Evolutionary conservation across 495 filamentous ascomycete genomes (phyloP).

Genomic region (Mytilinidion resinicola): DNA sequence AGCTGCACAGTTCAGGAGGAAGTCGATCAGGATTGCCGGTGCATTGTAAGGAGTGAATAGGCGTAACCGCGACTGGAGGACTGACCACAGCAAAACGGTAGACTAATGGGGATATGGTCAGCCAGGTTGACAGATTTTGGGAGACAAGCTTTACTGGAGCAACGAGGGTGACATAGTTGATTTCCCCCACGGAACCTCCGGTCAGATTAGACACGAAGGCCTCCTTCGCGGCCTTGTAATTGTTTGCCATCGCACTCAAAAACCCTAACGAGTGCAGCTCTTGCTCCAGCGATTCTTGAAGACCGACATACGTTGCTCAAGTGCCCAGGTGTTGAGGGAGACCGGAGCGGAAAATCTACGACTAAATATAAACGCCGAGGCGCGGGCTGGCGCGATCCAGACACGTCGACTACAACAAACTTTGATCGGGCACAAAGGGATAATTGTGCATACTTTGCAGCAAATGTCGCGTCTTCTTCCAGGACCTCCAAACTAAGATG

Average conservation of each 20-base stretch:
- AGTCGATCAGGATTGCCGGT: conserved; percentile 66
- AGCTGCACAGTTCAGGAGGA: conserved; percentile 75
- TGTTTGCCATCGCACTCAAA: not conserved
- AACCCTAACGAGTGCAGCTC: not conserved
- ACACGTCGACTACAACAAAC: too few relatives aligned
- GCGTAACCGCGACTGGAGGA: conserved; percentile 75
- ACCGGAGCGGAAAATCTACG: too few relatives aligned
- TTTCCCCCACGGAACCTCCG: conserved; percentile 77
- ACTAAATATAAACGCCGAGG: too few relatives aligned
- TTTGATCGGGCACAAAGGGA: too few relatives aligned
- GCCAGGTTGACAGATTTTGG: not conserved
- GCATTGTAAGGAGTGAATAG: conserved; percentile 74
- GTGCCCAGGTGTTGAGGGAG: too few relatives aligned
- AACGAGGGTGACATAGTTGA: conserved; percentile 76
- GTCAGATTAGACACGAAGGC: conserved; percentile 88
- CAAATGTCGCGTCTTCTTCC: too few relatives aligned
- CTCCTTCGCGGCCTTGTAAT: conserved; percentile 87
- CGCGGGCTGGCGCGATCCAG: too few relatives aligned
- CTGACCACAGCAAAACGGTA: conserved; percentile 80
- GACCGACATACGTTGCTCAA: too few relatives aligned
- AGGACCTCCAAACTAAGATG: not conserved
- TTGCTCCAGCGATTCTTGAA: too few relatives aligned
- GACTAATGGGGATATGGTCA: conserved; percentile 46
- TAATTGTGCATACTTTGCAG: too few relatives aligned
- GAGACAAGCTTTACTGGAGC: conserved; percentile 61